These are phyloP conservation scores for Plasmodium malariae DNA, from an alignment of 169 alveolate genomes.

Conservation along the genomic window DNA sequence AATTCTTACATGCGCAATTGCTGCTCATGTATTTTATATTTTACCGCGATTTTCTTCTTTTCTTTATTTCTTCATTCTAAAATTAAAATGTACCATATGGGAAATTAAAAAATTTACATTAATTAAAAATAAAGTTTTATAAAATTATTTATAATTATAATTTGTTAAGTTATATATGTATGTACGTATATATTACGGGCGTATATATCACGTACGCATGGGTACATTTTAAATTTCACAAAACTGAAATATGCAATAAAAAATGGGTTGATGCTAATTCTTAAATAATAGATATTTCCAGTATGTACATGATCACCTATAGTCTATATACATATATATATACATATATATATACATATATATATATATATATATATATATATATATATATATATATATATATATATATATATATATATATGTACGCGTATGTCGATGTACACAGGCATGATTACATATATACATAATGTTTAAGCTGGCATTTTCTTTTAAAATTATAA, in stretches of 20 bases:
- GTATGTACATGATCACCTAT: background rate
- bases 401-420: too few species aligned
- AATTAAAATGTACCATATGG: background rate
- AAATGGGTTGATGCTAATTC: conserved; percentile 20
- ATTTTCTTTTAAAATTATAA: too few species aligned
- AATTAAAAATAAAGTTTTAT: conserved; percentile 36
- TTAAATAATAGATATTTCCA: conserved; percentile 16
- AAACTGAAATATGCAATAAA: conserved; percentile 33
- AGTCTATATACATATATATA: conserved; percentile 3
- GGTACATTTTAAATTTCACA: conserved; percentile 30
- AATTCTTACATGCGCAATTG: too few species aligned
- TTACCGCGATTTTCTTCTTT: background rate
- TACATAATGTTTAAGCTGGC: too few species aligned
- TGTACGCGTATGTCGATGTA: too few species aligned
- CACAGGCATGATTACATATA: too few species aligned
- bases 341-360: background rate
- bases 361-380: too few species aligned
- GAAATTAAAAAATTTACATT: conserved; percentile 4
- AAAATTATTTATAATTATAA: conserved; percentile 25
- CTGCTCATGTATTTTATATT: too few species aligned
- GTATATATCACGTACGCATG: background rate
- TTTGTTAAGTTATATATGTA: too few species aligned
- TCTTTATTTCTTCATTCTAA: background rate
- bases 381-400: too few species aligned
- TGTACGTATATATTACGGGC: too few species aligned